phyloP scores from a whole-genome alignment of 371 early-diverging fungal genomes.

The Mortierella sp. region DNA sequence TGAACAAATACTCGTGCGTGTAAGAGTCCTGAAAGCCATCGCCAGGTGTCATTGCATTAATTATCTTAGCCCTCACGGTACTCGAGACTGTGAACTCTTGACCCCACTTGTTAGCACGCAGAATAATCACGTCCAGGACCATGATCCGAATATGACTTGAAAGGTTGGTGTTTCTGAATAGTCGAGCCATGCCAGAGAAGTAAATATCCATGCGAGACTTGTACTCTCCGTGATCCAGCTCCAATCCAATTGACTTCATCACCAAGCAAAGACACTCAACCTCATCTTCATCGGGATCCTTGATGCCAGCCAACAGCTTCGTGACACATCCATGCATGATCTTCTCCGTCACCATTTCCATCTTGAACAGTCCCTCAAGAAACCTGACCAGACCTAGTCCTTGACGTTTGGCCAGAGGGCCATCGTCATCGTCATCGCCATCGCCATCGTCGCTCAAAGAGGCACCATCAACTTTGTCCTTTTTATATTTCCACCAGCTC shows the following conservation, averaged over 20 bases:
- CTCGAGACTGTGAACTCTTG: slow-evolving; percentile 69
- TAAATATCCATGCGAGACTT: slow-evolving; percentile 78
- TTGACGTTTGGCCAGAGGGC: slow-evolving; percentile 95
- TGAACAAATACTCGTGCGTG: too few relatives aligned
- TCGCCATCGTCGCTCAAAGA: slow-evolving; percentile 62
- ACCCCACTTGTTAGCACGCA: slow-evolving; percentile 86
- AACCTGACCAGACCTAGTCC: slow-evolving; percentile 93
- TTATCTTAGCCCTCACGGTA: slow-evolving; percentile 90
- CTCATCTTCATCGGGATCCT: slow-evolving; percentile 92
- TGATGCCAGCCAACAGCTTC: slow-evolving; percentile 75
- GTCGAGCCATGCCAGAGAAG: slow-evolving; percentile 79
- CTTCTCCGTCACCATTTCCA: slow-evolving; percentile 86
- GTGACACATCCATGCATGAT: slow-evolving; percentile 92
- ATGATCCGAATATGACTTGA: slow-evolving; percentile 92
- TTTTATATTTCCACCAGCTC: slow-evolving; percentile 81
- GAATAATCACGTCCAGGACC: slow-evolving; percentile 92
- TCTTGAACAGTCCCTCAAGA: slow-evolving; percentile 95
- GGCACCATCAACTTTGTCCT: slow-evolving; percentile 56
- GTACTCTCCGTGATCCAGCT: slow-evolving; percentile 66
- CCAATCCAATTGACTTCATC: slow-evolving; percentile 86
- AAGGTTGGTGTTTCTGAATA: slow-evolving; percentile 72
- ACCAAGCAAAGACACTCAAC: slow-evolving; percentile 93
- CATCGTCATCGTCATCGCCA: slow-evolving; percentile 72
- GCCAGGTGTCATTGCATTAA: too few relatives aligned
- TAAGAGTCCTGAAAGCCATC: too few relatives aligned